Base-by-base conservation (phyloP, 2,329 filamentous ascomycete genomes). In the Phialophora tarda region DNA sequence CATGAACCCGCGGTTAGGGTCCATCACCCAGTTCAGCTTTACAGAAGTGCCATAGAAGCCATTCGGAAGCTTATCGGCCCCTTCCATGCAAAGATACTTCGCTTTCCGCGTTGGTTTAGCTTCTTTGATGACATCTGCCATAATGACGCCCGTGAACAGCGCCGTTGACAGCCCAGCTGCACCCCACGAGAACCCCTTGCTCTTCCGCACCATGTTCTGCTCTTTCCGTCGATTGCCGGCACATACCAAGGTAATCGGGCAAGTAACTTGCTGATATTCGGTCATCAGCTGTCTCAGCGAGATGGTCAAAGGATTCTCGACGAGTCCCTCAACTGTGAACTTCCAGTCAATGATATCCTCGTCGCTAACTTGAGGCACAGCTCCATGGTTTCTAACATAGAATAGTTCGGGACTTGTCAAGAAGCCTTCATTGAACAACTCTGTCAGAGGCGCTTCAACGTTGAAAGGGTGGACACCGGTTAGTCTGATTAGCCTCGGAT, bases 181-280 rank as follows among this genome's bases (percentile, higher is more conserved):
- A 41, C 93, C 93, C 93, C 93, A 97, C 1, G 92, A 96, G 79
- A 97, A 97, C 0, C 93, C 93, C 73, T 97, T 96, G 0, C 91
- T 92, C 77, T 97, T 97, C 17, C 92, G 85, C 2, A 97, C 91
- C 59, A 92, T 84, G 72, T 97, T 97, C 75, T 97, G 93, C 78
- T 97, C 93, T 79, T 97, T 97, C 34, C 93, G 86, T 66, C 93
- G 85, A 77, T 97, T 97, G 1, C 93, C 93, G 3, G 93, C 93
- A 77, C 93, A 97, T 24, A 97, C 93, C 1, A 97, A 85, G 0
- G 93, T 97, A 66, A 97, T 85, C 0, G 93, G 93, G 65, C 91
- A 91, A 2, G 93, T 97, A 28, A 92, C 85, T 75, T 96, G 91
- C 62, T 93, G 88, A 73, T 90, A 96, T 8, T 91, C 84, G 41